A percentile compares a stretch with the other conserved stretches of the same genome.
These are phyloP conservation scores for Claviceps digitariae DNA, from an alignment of 2,329 filamentous ascomycete species.

Conservation along the genomic window DNA sequence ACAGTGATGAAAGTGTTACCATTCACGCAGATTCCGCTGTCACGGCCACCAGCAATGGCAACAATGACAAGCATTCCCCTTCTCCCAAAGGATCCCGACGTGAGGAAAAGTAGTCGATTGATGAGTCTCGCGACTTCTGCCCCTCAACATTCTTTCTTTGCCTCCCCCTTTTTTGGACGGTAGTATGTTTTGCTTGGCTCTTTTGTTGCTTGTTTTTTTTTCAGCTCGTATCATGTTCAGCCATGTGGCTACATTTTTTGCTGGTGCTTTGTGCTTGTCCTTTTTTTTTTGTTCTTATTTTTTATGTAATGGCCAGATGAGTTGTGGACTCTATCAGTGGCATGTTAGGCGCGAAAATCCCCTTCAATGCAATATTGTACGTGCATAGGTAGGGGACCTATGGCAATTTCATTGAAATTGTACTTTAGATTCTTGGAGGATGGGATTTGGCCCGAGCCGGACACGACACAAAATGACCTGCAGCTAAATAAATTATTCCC, in stretches of 20 bases:
- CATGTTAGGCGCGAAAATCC: conserved; percentile 22
- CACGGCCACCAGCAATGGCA: conserved; percentile 17
- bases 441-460: background rate
- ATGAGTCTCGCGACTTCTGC: background rate
- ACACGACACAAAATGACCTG: background rate
- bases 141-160: background rate
- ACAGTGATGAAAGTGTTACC: conserved; percentile 41
- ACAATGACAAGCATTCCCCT: conserved; percentile 36
- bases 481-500: conserved; percentile 12
- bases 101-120: conserved; percentile 14
- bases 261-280: conserved; percentile 3
- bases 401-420: conserved; percentile 22
- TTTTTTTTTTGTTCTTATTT: conserved; percentile 7
- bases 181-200: conserved; percentile 7
- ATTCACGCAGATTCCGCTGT: conserved; percentile 36
- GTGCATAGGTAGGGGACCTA: conserved; percentile 7
- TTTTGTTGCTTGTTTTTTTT: conserved; percentile 4
- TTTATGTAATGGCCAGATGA: conserved; percentile 6
- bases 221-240: conserved; percentile 7
- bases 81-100: conserved; percentile 27
- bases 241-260: conserved; percentile 7
- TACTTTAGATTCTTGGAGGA: conserved; percentile 23
- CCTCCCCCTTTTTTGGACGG: conserved; percentile 1
- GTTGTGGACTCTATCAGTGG: conserved; percentile 13
- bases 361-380: background rate